Conservation (phyloP, 257 asterid species). For the Catharanthus roseus region DNA sequence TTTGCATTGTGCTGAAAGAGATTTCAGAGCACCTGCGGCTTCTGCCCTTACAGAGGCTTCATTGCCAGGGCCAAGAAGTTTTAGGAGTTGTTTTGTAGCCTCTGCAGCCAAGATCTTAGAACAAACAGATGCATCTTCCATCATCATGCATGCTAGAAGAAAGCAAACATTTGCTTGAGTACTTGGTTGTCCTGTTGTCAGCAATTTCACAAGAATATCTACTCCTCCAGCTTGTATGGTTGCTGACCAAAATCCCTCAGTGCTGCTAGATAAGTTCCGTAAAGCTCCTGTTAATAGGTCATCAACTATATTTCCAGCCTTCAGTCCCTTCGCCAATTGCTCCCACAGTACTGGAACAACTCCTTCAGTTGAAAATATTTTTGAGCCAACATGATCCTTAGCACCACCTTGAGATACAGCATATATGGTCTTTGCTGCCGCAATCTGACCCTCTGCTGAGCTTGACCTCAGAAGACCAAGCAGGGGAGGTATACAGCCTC, state of each 20-base stretch:
- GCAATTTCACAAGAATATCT: slow-evolving; percentile 79
- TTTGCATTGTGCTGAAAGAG: slow-evolving; percentile 91
- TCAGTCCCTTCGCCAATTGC: slow-evolving; percentile 80
- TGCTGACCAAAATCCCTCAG: slow-evolving; percentile 93
- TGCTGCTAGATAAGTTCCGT: slow-evolving; percentile 81
- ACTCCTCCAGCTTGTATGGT: slow-evolving; percentile 84
- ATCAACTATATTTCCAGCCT: slow-evolving; percentile 84
- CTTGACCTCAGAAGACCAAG: slow-evolving; percentile 96
- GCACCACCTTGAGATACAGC: slow-evolving; percentile 97
- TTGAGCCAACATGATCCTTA: slow-evolving; percentile 95
- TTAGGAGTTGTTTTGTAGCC: slow-evolving; percentile 76
- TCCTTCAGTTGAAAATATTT: slow-evolving; percentile 96
- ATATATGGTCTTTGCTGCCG: slow-evolving; percentile 90
- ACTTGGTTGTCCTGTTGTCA: slow-evolving; percentile 68
- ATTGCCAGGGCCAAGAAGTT: slow-evolving; percentile 79
- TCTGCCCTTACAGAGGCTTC: slow-evolving; percentile 96
- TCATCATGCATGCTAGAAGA: slow-evolving; percentile 94
- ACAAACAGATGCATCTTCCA: slow-evolving; percentile 91
- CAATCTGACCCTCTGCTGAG: slow-evolving; percentile 83
- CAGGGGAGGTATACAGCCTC: slow-evolving; percentile 97
- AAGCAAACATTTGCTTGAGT: slow-evolving; percentile 97
- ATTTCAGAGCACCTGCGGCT: slow-evolving; percentile 93
- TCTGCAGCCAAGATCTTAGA: slow-evolving; percentile 70
- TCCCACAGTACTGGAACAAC: slow-evolving; percentile 95
- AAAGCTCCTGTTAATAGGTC: slow-evolving; percentile 83